A percentile compares a stretch with the other conserved stretches of the same genome.
phyloP scores from a whole-genome alignment of 352 stramenopile species.

The Globisporangium parvum region DNA sequence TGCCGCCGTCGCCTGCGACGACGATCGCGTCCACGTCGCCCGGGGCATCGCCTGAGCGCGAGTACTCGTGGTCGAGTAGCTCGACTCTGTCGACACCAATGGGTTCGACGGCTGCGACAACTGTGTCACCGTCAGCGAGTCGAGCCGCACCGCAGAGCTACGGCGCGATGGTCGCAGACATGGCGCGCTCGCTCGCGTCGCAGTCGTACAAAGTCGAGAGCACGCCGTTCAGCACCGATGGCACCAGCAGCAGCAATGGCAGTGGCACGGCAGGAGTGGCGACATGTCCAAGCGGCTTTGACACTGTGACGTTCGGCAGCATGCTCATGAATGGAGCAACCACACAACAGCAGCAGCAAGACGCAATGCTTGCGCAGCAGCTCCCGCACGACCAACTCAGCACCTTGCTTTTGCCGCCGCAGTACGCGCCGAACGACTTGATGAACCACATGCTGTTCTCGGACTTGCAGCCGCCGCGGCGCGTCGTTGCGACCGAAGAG shows the following conservation, averaged over 20 bases:
- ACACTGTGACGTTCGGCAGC: slow-evolving; percentile 4
- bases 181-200: neutral
- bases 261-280: too few species aligned
- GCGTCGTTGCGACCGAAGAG: slow-evolving; percentile 66
- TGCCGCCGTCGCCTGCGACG: slow-evolving; percentile 24
- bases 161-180: too few species aligned
- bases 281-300: slow-evolving; percentile 20
- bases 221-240: neutral
- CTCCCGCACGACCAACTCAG: slow-evolving; percentile 3
- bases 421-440: slow-evolving; percentile 32
- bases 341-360: slow-evolving; percentile 15
- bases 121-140: neutral
- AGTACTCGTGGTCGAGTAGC: slow-evolving; percentile 11
- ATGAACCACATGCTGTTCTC: slow-evolving; percentile 64
- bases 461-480: slow-evolving; percentile 41
- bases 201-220: neutral
- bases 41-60: slow-evolving; percentile 34
- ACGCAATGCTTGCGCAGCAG: neutral
- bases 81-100: too few species aligned
- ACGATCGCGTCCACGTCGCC: slow-evolving; percentile 31
- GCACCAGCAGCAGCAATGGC: neutral
- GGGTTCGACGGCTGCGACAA: neutral
- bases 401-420: slow-evolving; percentile 14
- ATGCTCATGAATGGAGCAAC: slow-evolving; percentile 21
- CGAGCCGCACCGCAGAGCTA: neutral